A percentile compares a stretch with the other conserved stretches of the same genome.
These are phyloP conservation scores for Brettanomyces custersianus DNA, from an alignment of 805 yeast genomes.

Conservation along the genomic window DNA sequence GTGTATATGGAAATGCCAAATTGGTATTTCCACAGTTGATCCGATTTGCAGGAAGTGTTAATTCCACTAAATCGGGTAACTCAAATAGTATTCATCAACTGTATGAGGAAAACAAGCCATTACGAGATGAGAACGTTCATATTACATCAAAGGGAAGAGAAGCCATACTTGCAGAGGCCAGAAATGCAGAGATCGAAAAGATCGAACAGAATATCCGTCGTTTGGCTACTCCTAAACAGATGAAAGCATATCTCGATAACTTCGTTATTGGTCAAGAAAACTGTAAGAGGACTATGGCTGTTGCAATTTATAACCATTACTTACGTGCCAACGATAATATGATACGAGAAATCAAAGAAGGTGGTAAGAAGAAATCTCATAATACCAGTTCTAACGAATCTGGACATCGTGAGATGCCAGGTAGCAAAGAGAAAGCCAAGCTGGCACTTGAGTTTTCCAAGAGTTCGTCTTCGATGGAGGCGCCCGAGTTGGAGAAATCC, in stretches of 20 bases:
- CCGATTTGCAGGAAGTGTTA: too few relatives aligned
- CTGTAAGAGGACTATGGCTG: conserved; percentile 50
- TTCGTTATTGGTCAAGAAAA: conserved; percentile 49
- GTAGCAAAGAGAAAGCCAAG: conserved; percentile 1
- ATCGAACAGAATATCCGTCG: conserved; percentile 9
- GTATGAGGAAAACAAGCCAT: conserved; percentile 9
- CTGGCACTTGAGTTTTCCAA: conserved; percentile 2
- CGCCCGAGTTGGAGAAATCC: conserved; percentile 44
- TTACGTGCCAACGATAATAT: conserved; percentile 34
- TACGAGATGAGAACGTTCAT: conserved; percentile 12
- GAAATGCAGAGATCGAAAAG: conserved; percentile 5
- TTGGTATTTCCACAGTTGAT: too few relatives aligned
- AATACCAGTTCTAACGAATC: background rate
- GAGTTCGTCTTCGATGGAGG: conserved; percentile 15
- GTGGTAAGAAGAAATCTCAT: background rate
- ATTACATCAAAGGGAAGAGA: conserved; percentile 1
- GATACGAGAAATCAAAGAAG: conserved; percentile 5
- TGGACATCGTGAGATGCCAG: background rate
- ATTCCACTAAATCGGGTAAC: too few relatives aligned
- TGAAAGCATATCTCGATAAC: conserved; percentile 38
- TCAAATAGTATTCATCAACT: conserved; percentile 8
- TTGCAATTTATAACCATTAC: conserved; percentile 53
- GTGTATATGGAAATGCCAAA: too few relatives aligned
- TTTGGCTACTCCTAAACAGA: conserved; percentile 38
- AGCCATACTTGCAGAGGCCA: conserved; percentile 2